Evolutionary conservation across 371 early-diverging fungal species (phyloP), one percentile per base, ranked within the genome.

Genomic region (Hamiltosporidium tvaerminnensis): DNA sequence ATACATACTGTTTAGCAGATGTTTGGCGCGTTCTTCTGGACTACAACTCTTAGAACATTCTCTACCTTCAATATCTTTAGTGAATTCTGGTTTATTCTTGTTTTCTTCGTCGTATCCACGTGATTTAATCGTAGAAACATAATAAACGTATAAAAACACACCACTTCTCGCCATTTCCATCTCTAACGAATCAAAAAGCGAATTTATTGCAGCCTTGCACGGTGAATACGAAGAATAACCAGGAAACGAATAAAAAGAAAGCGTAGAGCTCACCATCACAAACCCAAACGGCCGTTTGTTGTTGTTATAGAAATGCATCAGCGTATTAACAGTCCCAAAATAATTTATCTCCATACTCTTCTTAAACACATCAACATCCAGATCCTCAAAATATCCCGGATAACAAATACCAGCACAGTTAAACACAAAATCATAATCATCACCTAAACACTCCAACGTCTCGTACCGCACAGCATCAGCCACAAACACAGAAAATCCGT

Each of bases 221-320:
- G 89, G 87, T 1, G 85, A 64, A 72, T 91, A 91, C n/a, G 83
- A 78, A 14, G 83, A 61, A 63, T 84, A 90, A 10, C 91, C 91
- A 48, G 82, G 80, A 72, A 90, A 83, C 31, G 69, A 57, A 49
- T 58, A 65, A 56, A 88, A 65, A 23, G 85, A 85, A 30, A 85
- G 73, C 50, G 85, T 82, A 33, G 89, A 88, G 39, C 85, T 83
- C 7, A 89, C 82, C 70, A 89, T 73, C 12, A 88, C 83, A 39
- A 90, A 81, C 16, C 64, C 65, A 31, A 86, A 85, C 47, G 82
- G 78, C 41, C 82, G 76, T 2, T 76, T 81, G 2, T 80, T 79
- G 36, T 79, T 80, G 0, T 83, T 80, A 84, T 85, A 84, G 35
- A 82, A 82, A 54, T 79, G 38, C 14, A 63, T 66, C 30, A 84